Evolutionary conservation across 306 rosid species (phyloP).

Genomic region (Abrus pulchellus): DNA sequence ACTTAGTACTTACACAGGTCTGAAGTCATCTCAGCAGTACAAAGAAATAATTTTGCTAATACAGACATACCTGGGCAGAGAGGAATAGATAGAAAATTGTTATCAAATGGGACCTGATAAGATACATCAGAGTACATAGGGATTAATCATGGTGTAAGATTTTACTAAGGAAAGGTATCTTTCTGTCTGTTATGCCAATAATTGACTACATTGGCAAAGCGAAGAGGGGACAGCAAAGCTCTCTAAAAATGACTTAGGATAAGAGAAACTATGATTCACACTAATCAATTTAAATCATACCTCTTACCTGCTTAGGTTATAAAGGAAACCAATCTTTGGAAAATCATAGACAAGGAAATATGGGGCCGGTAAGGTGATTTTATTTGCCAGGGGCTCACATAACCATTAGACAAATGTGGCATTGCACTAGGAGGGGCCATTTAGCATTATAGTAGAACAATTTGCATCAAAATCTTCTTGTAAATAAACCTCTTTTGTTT

Average conservation of each 20-base stretch:
- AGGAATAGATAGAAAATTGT: slow-evolving; percentile 11
- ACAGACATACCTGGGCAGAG: not conserved
- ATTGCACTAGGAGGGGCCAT: slow-evolving; percentile 35
- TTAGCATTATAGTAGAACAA: slow-evolving; percentile 14
- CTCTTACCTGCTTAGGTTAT: slow-evolving; percentile 30
- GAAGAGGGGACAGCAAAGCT: slow-evolving; percentile 32
- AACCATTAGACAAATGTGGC: slow-evolving; percentile 33
- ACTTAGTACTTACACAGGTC: slow-evolving; percentile 2
- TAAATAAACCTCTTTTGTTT: slow-evolving; percentile 39
- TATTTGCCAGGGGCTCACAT: slow-evolving; percentile 14
- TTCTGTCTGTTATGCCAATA: slow-evolving; percentile 45
- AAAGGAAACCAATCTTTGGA: slow-evolving; percentile 4
- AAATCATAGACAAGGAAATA: slow-evolving; percentile 33
- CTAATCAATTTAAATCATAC: slow-evolving; percentile 35
- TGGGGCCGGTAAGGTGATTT: slow-evolving; percentile 43
- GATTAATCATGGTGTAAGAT: slow-evolving; percentile 30
- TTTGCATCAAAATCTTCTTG: not conserved
- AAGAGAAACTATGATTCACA: slow-evolving; percentile 39
- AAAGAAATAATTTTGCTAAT: slow-evolving; percentile 11
- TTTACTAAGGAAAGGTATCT: slow-evolving; percentile 39
- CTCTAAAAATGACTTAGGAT: slow-evolving; percentile 18
- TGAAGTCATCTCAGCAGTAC: not conserved
- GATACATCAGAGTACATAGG: slow-evolving; percentile 21
- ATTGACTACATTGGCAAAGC: slow-evolving; percentile 46
- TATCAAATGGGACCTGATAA: slow-evolving; percentile 36